Percentiles rank a stretch among this genome's conserved stretches.
phyloP scores from a whole-genome alignment of 2,329 filamentous ascomycete genomes.

The Alternaria metachromatica region DNA sequence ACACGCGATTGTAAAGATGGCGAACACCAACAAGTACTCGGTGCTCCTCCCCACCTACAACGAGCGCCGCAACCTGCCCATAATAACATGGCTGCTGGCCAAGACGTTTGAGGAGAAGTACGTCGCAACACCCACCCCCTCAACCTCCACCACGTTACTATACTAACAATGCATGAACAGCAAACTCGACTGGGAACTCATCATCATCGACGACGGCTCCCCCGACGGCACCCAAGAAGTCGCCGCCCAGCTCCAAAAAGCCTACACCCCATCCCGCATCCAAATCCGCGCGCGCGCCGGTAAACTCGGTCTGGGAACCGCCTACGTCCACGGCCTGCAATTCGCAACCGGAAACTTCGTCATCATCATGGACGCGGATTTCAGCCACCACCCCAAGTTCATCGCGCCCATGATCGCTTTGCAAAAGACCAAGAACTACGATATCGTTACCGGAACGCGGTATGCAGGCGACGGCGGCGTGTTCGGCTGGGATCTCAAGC shows the following conservation, averaged over 20 bases:
- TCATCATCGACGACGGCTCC: conserved; percentile 97
- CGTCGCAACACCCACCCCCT: conserved; percentile 35
- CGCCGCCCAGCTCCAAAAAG: conserved; percentile 86
- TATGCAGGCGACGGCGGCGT: conserved; percentile 88
- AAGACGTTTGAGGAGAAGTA: conserved; percentile 90
- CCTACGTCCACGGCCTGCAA: conserved; percentile 92
- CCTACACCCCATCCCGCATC: conserved; percentile 78
- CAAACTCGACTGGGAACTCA: conserved; percentile 93
- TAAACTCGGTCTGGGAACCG: conserved; percentile 95
- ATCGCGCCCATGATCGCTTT: conserved; percentile 90
- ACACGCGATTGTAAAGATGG: conserved; percentile 29
- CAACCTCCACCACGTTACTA: too few species aligned
- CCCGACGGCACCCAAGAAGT: conserved; percentile 94
- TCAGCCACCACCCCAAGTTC: conserved; percentile 99
- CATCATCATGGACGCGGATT: conserved; percentile 99
- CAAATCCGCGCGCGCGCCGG: conserved; percentile 86
- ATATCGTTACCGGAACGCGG: conserved; percentile 95
- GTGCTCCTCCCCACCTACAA: conserved; percentile 99
- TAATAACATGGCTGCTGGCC: conserved; percentile 93
- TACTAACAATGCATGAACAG: conserved; percentile 55
- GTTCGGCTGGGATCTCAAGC: conserved; percentile 93
- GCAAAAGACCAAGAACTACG: conserved; percentile 80
- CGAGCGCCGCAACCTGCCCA: conserved; percentile 94
- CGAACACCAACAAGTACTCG: conserved; percentile 80
- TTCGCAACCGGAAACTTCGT: conserved; percentile 92